These are phyloP conservation scores for Xanthoconium separans DNA, from an alignment of 1,284 basidiomycete species.

Conservation along the genomic window DNA sequence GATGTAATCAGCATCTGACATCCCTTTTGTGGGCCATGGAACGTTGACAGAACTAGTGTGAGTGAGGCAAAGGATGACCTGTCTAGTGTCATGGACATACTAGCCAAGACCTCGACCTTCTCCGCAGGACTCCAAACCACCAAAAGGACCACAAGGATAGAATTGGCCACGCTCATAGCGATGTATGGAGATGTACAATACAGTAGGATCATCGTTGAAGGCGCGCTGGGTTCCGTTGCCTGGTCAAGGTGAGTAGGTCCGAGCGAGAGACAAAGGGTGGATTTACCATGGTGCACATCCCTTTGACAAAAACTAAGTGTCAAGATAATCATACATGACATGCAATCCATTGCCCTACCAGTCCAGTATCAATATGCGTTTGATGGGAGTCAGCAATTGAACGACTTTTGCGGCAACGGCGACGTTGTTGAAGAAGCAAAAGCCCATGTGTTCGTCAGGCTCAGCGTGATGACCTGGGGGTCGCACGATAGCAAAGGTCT, in stretches of 20 bases:
- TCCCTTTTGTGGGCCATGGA: slow-evolving; percentile 88
- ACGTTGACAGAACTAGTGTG: slow-evolving; percentile 84
- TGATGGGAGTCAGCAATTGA: slow-evolving; percentile 66
- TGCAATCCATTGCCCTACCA: slow-evolving; percentile 63
- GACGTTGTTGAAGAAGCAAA: slow-evolving; percentile 99
- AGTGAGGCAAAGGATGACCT: slow-evolving; percentile 12
- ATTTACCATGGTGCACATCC: slow-evolving; percentile 94
- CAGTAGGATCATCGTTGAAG: slow-evolving; percentile 88
- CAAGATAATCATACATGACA: slow-evolving; percentile 4
- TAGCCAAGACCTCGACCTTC: slow-evolving; percentile 81
- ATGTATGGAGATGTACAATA: slow-evolving; percentile 97
- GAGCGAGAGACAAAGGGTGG: not conserved
- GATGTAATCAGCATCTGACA: slow-evolving; percentile 95
- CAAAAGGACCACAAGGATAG: slow-evolving; percentile 92
- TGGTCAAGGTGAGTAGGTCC: slow-evolving; percentile 30
- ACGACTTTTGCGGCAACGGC: slow-evolving; percentile 87
- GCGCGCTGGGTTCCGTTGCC: slow-evolving; percentile 97
- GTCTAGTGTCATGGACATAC: slow-evolving; percentile 47
- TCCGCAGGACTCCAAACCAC: slow-evolving; percentile 83
- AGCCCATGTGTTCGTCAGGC: slow-evolving; percentile 97
- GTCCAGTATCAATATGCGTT: slow-evolving; percentile 89
- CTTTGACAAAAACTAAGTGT: slow-evolving; percentile 41
- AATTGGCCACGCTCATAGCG: slow-evolving; percentile 90
- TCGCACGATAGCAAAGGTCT: slow-evolving; percentile 92
- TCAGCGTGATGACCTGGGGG: slow-evolving; percentile 99